Evolutionary conservation across 1,284 basidiomycete genomes (phyloP), one percentile per base, ranked within the genome.

Genomic region (Cystobasidium slooffiae): DNA sequence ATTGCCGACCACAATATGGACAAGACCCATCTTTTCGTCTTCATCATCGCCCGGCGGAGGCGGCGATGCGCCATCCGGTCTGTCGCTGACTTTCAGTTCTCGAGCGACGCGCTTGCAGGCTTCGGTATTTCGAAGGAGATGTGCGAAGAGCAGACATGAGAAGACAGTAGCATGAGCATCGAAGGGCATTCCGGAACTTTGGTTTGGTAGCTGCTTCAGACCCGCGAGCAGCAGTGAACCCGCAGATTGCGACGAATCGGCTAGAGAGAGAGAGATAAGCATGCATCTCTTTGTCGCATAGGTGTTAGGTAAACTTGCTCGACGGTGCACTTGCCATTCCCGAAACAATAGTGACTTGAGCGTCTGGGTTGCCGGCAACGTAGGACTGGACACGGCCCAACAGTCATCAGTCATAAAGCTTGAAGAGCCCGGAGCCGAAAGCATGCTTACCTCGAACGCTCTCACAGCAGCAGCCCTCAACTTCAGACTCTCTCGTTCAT

Each of bases 1-100:
- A 79, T 87, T 91, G 84, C 80, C 90, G 6, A 88, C 84, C 0
- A 88, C 79, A 16, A 86, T 82, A 75, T 86, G 85, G 5, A 88
- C 82, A 7, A 88, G 81, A 3, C 83, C 83, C 3, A 81, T 78
- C 4, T 80, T 80, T 12, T 86, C 85, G 63, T 85, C 85, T 22
- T 86, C 85, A 58, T 85, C 85, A 39, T 59, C 55, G 37, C 56
- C 39, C 6, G 58, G 49, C 4, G 58, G 56, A 8, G 69, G 69
- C 37, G 69, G 58, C 12, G 69, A 59, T 8, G 46, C 43, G 8
- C 58, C 56, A 18, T 72, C 69, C 47, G 69, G 56, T 10, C 41
- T 43, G 18, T 73, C 70, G 78, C 79, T 53, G 80, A 78, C 52
- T 81, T 81, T 81, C 70, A 87, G 82, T 43, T 84, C 82, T 4